Conservation (phyloP, 768 basidiomycete genomes). For the Tricholoma sp. region DNA sequence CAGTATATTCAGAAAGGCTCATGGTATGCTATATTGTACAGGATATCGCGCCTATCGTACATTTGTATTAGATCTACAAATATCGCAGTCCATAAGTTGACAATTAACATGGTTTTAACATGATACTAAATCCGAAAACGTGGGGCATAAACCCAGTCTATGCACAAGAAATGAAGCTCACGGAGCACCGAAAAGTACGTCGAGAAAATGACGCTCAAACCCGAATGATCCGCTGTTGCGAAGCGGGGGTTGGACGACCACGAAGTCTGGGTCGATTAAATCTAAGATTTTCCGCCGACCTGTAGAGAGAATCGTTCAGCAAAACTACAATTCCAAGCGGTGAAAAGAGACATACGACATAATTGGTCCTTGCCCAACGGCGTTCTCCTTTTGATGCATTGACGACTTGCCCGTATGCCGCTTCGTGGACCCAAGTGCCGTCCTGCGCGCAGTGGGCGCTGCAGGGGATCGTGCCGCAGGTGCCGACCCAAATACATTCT, state of each 20-base stretch:
- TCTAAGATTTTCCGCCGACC: conserved; percentile 43
- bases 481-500: conserved; percentile 28
- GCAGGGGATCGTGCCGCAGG: conserved; percentile 46
- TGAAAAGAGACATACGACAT: conserved; percentile 48
- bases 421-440: conserved; percentile 60
- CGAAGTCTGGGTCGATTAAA: conserved; percentile 48
- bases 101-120: too few species aligned
- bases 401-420: conserved; percentile 48
- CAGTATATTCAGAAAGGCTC: too few species aligned
- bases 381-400: conserved; percentile 54
- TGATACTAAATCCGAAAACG: too few species aligned
- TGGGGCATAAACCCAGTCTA: too few species aligned
- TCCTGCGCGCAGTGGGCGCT: conserved; percentile 50
- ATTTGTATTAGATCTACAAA: too few species aligned
- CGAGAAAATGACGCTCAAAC: conserved; percentile 22
- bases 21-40: too few species aligned
- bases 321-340: background rate
- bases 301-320: conserved; percentile 13
- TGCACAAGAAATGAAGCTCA: too few species aligned
- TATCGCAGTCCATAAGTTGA: too few species aligned
- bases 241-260: conserved; percentile 41
- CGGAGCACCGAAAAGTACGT: too few species aligned
- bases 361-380: conserved; percentile 31
- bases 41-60: too few species aligned
- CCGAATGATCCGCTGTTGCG: conserved; percentile 32